Base-by-base conservation (phyloP, 495 filamentous ascomycete species). In the Podospora conica region DNA sequence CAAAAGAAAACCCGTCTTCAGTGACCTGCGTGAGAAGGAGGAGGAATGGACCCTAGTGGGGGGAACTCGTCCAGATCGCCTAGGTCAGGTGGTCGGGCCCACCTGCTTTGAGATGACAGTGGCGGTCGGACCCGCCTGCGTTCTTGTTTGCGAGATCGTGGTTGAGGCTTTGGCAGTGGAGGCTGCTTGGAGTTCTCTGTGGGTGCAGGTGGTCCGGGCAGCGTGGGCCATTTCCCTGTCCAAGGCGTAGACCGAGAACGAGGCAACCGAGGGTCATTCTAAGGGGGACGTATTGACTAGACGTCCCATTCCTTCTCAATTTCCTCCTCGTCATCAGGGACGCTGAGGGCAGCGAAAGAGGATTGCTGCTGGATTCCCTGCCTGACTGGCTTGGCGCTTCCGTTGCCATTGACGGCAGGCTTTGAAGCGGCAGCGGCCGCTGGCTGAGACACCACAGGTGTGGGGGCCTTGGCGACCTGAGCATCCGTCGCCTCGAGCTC, bases 281-380 rank as follows among this genome's bases (percentile, higher is more conserved):
- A 48, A 48, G n/a, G n/a, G n/a, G n/a, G n/a, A n/a, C n/a, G n/a
- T n/a, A n/a, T n/a, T n/a, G n/a, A n/a, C 23, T 72, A 83, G 69
- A 83, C 79, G 58, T 82, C 81, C 81, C 81, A 83, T 67, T 83
- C 81, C 57, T 74, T 67, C 75, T 83, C 80, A 8, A 67, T 70
- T 59, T 82, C 76, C 23, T 73, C 76, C 58, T 78, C 76, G 63
- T 74, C 72, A 9, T 75, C 76, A 25, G 71, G 73, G 53, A 79
- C 69, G 66, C 75, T 81, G 33, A 83, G 73, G 12, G 81, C 81
- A 63, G 81, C 81, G 67, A 82, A 83, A 3, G 81, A 79, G 58
- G 79, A 82, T 74, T 76, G 67, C 71, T 81, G 70, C 53, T 70
- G 65, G 65, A 76, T 79, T 70, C 58, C 69, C 61, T 56, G 74